These are phyloP conservation scores for Debaryomyces tyrocola DNA, from an alignment of 805 yeast genomes.

Conservation along the genomic window DNA sequence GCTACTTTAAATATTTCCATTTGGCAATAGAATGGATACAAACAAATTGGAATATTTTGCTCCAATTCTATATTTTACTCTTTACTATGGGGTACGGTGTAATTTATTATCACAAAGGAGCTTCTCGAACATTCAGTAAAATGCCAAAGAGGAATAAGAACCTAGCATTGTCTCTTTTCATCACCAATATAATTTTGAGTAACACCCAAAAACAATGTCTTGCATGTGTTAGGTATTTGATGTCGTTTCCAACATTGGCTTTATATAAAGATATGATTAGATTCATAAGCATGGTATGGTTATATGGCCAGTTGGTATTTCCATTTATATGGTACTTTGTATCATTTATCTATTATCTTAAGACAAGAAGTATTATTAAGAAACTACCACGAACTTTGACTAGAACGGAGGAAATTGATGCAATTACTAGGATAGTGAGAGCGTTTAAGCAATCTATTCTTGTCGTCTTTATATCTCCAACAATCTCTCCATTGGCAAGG, in stretches of 20 bases:
- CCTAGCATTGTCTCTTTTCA: conserved; percentile 6
- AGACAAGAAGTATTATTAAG: conserved; percentile 24
- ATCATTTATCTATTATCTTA: conserved; percentile 19
- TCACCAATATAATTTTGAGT: neutral
- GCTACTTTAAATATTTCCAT: conserved; percentile 1
- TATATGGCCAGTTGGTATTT: neutral
- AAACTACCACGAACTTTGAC: conserved; percentile 26
- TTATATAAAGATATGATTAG: too few relatives aligned
- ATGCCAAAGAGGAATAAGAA: conserved; percentile 15
- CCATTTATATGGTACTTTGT: conserved; percentile 13
- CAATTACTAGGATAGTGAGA: conserved; percentile 10
- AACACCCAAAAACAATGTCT: too few relatives aligned
- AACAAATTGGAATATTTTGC: conserved; percentile 4
- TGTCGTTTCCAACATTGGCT: too few relatives aligned
- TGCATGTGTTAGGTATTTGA: too few relatives aligned
- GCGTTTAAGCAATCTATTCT: conserved; percentile 26
- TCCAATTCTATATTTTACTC: conserved; percentile 16
- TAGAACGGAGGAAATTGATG: neutral
- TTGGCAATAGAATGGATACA: conserved; percentile 3
- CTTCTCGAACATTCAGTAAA: conserved; percentile 21
- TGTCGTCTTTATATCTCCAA: conserved; percentile 26
- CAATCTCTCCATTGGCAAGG: too few relatives aligned
- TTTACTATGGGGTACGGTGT: conserved; percentile 39
- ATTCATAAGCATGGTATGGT: too few relatives aligned
- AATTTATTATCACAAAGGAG: conserved; percentile 23